Conservation (phyloP, 495 filamentous ascomycete genomes). For the Elaphomyces granulatus region DNA sequence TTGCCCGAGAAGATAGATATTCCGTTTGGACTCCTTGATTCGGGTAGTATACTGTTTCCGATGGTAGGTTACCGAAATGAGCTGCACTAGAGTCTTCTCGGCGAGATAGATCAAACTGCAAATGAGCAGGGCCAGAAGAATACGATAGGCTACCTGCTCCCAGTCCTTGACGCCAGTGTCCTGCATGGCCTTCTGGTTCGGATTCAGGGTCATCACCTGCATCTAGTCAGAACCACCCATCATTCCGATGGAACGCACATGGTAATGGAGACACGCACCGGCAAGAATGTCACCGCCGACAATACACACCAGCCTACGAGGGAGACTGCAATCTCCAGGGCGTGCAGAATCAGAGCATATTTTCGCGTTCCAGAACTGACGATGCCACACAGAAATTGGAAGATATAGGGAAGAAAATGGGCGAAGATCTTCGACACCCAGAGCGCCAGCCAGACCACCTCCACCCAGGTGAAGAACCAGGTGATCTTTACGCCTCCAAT, state of each 20-base stretch:
- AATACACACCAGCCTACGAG: conserved; percentile 78
- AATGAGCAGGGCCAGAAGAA: conserved; percentile 64
- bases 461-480: conserved; percentile 82
- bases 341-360: conserved; percentile 68
- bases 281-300: conserved; percentile 62
- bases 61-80: conserved; percentile 91
- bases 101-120: conserved; percentile 61
- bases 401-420: conserved; percentile 61
- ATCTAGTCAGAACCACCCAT: not conserved
- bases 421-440: conserved; percentile 81
- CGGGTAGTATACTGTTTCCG: conserved; percentile 78
- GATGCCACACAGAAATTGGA: conserved; percentile 78
- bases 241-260: not conserved
- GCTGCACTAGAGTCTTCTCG: conserved; percentile 75
- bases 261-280: no score
- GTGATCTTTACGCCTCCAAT: conserved; percentile 55
- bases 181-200: conserved; percentile 14
- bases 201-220: conserved; percentile 42
- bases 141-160: conserved; percentile 48
- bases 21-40: conserved; percentile 80
- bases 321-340: conserved; percentile 71
- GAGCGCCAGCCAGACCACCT: conserved; percentile 75
- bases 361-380: conserved; percentile 86
- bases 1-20: conserved; percentile 60
- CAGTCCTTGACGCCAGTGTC: conserved; percentile 32